Evolutionary conservation across 2,329 filamentous ascomycete genomes (phyloP), one percentile per base, ranked within the genome.

Genomic region (Coniella vitis): DNA sequence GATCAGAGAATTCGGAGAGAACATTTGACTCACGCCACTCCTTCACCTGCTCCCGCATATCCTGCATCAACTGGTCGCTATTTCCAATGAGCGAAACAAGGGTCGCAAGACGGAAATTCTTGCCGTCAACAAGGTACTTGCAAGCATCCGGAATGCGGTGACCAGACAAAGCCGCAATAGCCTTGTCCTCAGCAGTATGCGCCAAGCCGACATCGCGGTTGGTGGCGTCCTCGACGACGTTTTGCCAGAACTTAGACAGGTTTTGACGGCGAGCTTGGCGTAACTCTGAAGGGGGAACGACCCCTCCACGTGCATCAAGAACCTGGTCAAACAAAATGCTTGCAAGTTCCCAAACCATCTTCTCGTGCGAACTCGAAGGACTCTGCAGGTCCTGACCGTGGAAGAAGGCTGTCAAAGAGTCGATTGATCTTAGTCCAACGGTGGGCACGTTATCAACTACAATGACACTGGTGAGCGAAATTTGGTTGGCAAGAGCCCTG

Each of bases 321-420:
- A 81, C 54, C n/a, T 82, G 73, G 56, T 95, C 90, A 60, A 95
- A 98, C 3, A 98, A 75, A 34, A 96, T 83, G 49, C 87, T 86
- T 1, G 88, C 84, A 32, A 98, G 73, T 53, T 88, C 79, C 93
- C 94, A 98, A 1, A 93, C 81, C 13, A 81, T 73, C 59, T 82
- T 80, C 65, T 94, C 88, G 49, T 88, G 79, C 17, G 70, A 65
- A 47, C 57, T 65, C 1, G 56, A 50, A 2, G 61, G 55, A 52
- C 66, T 46, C 9, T 54, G 52, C 12, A 53, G 52, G 36, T 66
- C 59, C 12, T 67, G 65, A 16, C 63, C 60, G 45, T 70, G 64
- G 21, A 71, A 71, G 48, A 82, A 69, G 9, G 73, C 65, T 14
- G 69, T 69, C 50, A 83, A 74, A 2, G 69, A 67, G 49, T 74